Base-by-base conservation (phyloP, 2,329 filamentous ascomycete species). In the Thelonectria olida region DNA sequence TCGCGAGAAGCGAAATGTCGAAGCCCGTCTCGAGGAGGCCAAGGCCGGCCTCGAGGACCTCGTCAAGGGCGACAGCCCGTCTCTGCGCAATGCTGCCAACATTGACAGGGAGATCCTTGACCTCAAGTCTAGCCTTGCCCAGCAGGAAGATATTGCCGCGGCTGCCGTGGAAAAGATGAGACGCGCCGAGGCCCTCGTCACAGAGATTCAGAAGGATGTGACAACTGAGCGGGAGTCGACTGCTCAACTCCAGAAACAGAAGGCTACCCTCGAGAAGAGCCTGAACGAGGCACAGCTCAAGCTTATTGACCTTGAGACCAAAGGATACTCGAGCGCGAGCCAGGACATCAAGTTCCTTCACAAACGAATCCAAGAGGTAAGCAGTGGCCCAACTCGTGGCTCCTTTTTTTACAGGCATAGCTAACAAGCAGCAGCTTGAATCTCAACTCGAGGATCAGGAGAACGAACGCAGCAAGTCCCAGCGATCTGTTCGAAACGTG, bases 81-180 rank as follows among this genome's bases (percentile, higher is more conserved):
- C 93, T 2, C 88, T 97, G 76, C 92, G 95, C 54, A 93, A 96
- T 73, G 94, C 93, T 8, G 96, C 96, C 23, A 90, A 88, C 67
- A 90, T 94, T 72, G 95, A 98, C 78, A 92, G 90, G 70, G 92
- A 97, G 76, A 85, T 98, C 22, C 84, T 99, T 6, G 92, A 97
- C 62, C 86, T 99, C 66, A 97, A 96, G 80, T 91, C 93, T 9
- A 90, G 85, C 66, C 85, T 98, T 31, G 95, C 95, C 4, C 93
- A 97, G 72, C 93, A 97, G 73, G 92, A 98, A 78, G 95, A 99
- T 74, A 90, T 98, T 60, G 92, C 93, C 10, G 88, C 91, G 1
- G 95, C 96, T 4, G 95, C 95, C 0, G 90, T 98, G 39, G 95
- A 96, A 72, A 98, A 98, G 83, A 99, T 99, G 96, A 88, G 95